Evolutionary conservation across 2,329 filamentous ascomycete species (phyloP).

Genomic region (Ceratocystis diversiconidia): DNA sequence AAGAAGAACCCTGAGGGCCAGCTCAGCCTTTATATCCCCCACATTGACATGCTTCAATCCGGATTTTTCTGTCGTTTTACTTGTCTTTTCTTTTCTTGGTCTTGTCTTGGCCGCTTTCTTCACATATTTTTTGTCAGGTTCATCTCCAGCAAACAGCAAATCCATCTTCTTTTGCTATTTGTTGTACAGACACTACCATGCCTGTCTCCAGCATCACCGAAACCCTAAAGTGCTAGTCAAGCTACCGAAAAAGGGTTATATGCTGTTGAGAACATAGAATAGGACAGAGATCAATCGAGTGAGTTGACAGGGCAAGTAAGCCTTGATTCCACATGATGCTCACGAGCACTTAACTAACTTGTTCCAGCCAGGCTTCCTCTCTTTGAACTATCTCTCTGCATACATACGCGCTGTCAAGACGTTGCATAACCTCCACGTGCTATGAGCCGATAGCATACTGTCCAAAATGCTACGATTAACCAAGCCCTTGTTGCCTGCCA

Average conservation of each 20-base stretch:
- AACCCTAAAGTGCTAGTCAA: background rate
- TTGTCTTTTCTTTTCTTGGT: background rate
- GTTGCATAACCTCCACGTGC: too few relatives aligned
- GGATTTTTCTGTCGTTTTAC: background rate
- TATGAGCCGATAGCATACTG: too few relatives aligned
- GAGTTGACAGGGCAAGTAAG: too few relatives aligned
- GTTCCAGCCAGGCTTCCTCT: too few relatives aligned
- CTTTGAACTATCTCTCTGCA: too few relatives aligned
- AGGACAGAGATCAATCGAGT: background rate
- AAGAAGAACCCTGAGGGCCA: conserved; percentile 11
- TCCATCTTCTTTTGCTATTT: background rate
- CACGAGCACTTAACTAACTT: too few relatives aligned
- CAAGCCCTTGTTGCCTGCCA: background rate
- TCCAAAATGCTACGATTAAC: too few relatives aligned
- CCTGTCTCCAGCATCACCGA: background rate
- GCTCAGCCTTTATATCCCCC: background rate
- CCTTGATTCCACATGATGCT: too few relatives aligned
- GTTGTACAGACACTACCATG: background rate
- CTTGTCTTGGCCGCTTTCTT: background rate
- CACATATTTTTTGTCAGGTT: background rate
- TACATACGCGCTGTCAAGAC: too few relatives aligned
- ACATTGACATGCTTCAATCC: background rate
- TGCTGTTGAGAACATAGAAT: background rate
- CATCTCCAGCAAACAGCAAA: background rate
- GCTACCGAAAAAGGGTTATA: too few relatives aligned